Conservation (phyloP, 2,329 filamentous ascomycete genomes). For the Scytalidium sp. region DNA sequence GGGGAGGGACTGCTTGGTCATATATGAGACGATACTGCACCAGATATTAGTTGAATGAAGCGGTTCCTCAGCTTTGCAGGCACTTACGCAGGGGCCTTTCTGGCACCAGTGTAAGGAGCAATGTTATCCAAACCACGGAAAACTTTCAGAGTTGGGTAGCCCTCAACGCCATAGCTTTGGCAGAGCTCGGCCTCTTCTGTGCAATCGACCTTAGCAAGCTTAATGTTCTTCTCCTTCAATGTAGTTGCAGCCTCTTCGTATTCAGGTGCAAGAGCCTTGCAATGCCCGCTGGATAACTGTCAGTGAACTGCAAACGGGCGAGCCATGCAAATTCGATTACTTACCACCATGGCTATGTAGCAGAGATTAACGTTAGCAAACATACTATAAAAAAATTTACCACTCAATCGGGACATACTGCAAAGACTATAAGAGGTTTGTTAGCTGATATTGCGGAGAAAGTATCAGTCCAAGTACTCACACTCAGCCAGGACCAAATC, state of each 20-base stretch:
- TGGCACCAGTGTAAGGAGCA: conserved; percentile 80
- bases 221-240: conserved; percentile 85
- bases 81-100: conserved; percentile 75
- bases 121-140: conserved; percentile 88
- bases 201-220: conserved; percentile 87
- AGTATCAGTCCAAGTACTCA: conserved; percentile 46
- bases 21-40: conserved; percentile 71
- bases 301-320: conserved; percentile 18
- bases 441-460: conserved; percentile 15
- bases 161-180: conserved; percentile 86
- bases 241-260: conserved; percentile 84
- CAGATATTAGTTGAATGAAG: conserved; percentile 5
- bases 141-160: conserved; percentile 98
- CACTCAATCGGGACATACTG: conserved; percentile 69
- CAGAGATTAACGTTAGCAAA: conserved; percentile 20
- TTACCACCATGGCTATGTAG: conserved; percentile 32
- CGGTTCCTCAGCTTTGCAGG: neutral
- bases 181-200: conserved; percentile 92
- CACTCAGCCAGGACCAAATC: conserved; percentile 92
- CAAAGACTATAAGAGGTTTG: conserved; percentile 63
- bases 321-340: conserved; percentile 10
- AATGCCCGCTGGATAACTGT: conserved; percentile 62
- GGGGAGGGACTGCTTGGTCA: conserved; percentile 96
- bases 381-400: conserved; percentile 1
- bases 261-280: conserved; percentile 94